Base-by-base conservation (phyloP, 495 filamentous ascomycete genomes). In the Lasiosphaeriaceae sp. region DNA sequence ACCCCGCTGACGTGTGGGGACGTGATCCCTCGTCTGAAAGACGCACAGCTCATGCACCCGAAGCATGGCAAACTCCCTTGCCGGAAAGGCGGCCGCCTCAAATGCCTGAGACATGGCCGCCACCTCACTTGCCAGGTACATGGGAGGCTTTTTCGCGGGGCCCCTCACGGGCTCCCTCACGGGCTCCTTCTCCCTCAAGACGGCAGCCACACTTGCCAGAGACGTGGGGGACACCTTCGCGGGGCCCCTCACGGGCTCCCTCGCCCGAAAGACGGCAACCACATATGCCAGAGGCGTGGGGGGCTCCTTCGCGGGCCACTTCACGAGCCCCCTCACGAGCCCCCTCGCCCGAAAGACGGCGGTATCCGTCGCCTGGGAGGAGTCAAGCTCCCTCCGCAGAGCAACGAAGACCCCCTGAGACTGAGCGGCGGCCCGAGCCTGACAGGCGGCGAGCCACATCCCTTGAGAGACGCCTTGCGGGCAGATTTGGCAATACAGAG, bases 391-490 rank as follows among this genome's bases (percentile, higher is more conserved):
- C 52, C 21, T 53, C 57, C 11, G 26, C 50, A 7, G 66, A 66
- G 17, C 58, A 61, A 35, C 60, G 58, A 8, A 57, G 61, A 2
- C 45, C 67, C 1, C 66, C 54, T 20, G 50, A 63, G 3, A 46
- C 62, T 16, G 62, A 67, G 11, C 58, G 56, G 52, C 57, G 62
- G 14, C 64, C n/a, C n/a, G n/a, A n/a, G n/a, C n/a, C n/a, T 16
- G 62, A 67, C 14, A 60, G 56, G 52, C 57, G 62, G 14, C 64
- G 62, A 31, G 63, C 62, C n/a, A 66, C 61, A 7, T 75, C 74
- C 23, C 63, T 77, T 54, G 76, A 79, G 50, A 66, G 73, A 44
- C 71, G 73, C 20, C 69, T 79, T 17, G 75, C 73, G 16, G 72
- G 71, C 52, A 67, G 77, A 44, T 74, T 80, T 43, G 39, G 39